Conservation (phyloP, 2,329 filamentous ascomycete genomes). For the Madurella fahalii region DNA sequence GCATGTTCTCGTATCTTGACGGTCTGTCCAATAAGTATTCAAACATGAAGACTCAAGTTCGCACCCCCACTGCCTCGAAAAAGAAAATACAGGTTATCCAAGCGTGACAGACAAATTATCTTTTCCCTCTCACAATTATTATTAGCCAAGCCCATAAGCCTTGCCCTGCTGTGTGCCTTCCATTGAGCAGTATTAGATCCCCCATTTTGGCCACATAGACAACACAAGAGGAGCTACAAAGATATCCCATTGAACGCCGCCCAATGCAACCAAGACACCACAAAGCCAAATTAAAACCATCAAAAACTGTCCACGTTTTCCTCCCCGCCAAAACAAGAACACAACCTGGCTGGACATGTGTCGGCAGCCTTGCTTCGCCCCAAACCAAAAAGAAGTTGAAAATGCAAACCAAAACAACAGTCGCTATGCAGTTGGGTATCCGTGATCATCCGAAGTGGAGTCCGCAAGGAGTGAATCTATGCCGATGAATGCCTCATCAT, state of each 20-base stretch:
- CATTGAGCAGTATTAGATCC: background rate
- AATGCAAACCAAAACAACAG: constrained; percentile 35
- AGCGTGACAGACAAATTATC: no score
- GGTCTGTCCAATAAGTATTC: no score
- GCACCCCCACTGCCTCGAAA: no score
- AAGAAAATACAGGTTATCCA: no score
- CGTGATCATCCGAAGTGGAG: constrained; percentile 33
- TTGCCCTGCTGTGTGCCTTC: background rate
- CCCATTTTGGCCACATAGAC: background rate
- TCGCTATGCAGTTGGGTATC: constrained; percentile 55
- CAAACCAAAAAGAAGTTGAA: constrained; percentile 1
- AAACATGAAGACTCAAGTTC: no score
- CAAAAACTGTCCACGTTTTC: constrained; percentile 10
- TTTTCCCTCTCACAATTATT: no score
- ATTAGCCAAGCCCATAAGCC: no score
- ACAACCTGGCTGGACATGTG: constrained; percentile 1
- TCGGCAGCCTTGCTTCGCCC: constrained; percentile 3
- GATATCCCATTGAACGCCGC: constrained; percentile 14
- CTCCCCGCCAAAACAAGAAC: constrained; percentile 5
- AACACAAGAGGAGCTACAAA: background rate
- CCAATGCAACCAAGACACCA: constrained; percentile 18
- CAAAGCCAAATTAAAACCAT: background rate
- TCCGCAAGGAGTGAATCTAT: constrained; percentile 45
- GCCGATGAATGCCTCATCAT: constrained; percentile 34
- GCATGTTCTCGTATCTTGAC: no score